Evolutionary conservation across 441 rosid genomes (phyloP).

Genomic region (Corymbia citriodora): DNA sequence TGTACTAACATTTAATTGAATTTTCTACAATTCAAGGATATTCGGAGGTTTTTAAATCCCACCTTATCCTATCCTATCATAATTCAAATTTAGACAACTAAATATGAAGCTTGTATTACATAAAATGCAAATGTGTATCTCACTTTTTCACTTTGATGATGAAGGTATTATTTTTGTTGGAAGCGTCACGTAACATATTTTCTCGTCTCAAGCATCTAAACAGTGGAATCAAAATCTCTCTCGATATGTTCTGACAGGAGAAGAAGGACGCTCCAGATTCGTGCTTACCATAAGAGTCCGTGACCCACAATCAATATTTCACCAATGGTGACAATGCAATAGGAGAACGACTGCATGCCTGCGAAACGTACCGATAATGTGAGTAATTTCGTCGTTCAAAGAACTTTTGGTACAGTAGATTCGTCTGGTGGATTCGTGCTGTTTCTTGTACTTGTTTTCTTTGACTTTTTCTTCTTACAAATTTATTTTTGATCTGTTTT

Average conservation of each 20-base stretch:
- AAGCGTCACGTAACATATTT: background rate
- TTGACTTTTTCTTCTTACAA: background rate
- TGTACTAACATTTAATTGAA: background rate
- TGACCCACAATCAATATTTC: background rate
- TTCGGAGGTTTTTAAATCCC: background rate
- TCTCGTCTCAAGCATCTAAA: background rate
- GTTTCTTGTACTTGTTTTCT: background rate
- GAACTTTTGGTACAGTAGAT: background rate
- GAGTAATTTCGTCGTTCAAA: background rate
- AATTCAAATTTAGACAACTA: background rate
- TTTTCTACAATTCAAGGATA: background rate
- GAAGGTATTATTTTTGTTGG: background rate
- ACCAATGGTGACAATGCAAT: background rate
- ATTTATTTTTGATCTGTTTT: no score
- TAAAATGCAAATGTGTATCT: background rate
- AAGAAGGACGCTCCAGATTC: background rate
- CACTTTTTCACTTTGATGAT: background rate
- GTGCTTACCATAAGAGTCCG: background rate
- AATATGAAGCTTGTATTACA: background rate
- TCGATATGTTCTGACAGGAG: background rate
- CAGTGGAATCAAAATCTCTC: background rate
- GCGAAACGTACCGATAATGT: background rate
- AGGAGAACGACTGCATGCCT: background rate
- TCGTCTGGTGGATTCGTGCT: background rate
- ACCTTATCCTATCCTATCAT: fast-evolving